A percentile compares a stretch with the other conserved stretches of the same genome.
phyloP scores from a whole-genome alignment of 805 yeast species.

The Metschnikowia matae region DNA sequence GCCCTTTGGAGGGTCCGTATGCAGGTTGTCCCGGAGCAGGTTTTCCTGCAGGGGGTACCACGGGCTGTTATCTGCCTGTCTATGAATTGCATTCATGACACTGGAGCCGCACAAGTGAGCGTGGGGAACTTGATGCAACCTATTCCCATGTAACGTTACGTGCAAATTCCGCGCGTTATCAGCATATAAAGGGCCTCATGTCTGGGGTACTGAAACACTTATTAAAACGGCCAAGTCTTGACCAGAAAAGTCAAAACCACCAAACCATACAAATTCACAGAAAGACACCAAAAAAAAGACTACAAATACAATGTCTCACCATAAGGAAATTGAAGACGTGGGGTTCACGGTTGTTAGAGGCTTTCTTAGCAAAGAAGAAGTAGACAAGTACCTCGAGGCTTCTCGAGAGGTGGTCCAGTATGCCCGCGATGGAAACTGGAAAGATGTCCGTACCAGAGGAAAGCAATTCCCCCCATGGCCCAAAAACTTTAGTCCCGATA shows the following conservation, averaged over 20 bases:
- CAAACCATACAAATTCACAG: too few relatives aligned
- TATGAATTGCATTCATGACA: too few relatives aligned
- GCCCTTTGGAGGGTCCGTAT: too few relatives aligned
- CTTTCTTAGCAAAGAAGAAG: constrained; percentile 40
- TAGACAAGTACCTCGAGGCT: constrained; percentile 32
- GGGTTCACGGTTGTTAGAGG: constrained; percentile 38
- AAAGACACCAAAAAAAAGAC: background rate
- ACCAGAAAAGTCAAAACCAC: too few relatives aligned
- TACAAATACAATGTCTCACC: constrained; percentile 18
- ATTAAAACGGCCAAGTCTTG: too few relatives aligned
- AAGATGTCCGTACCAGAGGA: constrained; percentile 46
- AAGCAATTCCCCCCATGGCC: constrained; percentile 61
- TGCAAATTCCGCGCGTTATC: background rate
- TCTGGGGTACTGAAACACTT: background rate
- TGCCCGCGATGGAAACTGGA: constrained; percentile 48
- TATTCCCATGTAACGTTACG: constrained; percentile 1
- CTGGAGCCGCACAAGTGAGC: background rate
- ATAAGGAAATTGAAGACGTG: constrained; percentile 32
- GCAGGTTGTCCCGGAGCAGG: too few relatives aligned
- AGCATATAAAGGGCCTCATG: background rate
- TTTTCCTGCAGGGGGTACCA: too few relatives aligned
- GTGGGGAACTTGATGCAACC: background rate
- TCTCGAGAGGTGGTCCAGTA: constrained; percentile 35
- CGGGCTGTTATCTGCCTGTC: too few relatives aligned
- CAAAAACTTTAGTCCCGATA: constrained; percentile 44